Base-by-base conservation (phyloP, 495 filamentous ascomycete species). In the Coniosporium apollinis region DNA sequence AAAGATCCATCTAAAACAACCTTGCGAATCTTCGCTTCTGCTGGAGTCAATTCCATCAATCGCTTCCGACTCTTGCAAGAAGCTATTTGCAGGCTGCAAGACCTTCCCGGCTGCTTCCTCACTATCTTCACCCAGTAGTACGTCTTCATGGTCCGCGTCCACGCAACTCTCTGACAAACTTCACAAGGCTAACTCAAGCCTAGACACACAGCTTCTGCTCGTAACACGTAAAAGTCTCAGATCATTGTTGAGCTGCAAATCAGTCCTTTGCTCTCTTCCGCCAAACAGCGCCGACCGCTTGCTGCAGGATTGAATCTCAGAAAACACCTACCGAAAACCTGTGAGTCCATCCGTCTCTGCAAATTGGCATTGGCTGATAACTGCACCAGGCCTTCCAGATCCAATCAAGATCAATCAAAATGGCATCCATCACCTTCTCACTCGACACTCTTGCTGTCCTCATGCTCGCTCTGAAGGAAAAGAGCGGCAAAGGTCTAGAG, bases 381-480 rank as follows among this genome's bases (percentile, higher is more conserved):
- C n/a, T n/a, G n/a, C 24, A 26, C 24, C 24, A 26, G 9, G 24
- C 13, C 24, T 13, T 9, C 24, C 24, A 26, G 24, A 8, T 8
- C 9, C 24, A 26, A 1, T 13, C 9, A n/a, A n/a, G n/a, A n/a
- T n/a, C n/a, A n/a, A n/a, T n/a, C n/a, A n/a, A n/a, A n/a, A n/a
- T 9, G 24, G 2, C 9, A 1, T 8, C 9, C 1, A 26, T 9
- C 9, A 26, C 24, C 2, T 35, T 37, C 35, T 21, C 38, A 1
- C 26, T 16, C 14, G 42, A 49, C 20, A 20, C 15, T 28, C 38
- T 49, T 18, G 26, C 46, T 0, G 30, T 33, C 6, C 42, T 49
- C 13, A n/a, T n/a, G n/a, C 29, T 45, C 3, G 37, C 37, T 24
- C 33, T 24, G 2, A 4, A 33, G 5, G 17, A 15, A 8, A 26